Conservation (phyloP, 192 early-diverging fungal genomes). For the Cetraspora pellucida region DNA sequence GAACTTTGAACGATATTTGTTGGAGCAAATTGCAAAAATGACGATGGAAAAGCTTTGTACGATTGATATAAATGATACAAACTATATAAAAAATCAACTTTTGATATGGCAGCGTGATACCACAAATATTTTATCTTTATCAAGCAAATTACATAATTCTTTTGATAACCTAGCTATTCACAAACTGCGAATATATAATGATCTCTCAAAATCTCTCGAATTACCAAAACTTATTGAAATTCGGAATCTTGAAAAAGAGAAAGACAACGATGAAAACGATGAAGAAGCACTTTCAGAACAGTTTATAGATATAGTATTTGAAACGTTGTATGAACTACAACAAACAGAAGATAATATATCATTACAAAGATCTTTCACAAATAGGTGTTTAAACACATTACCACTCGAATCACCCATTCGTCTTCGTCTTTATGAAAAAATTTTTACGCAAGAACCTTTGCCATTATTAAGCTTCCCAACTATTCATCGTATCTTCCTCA, state of each 20-base stretch:
- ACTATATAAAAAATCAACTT: background rate
- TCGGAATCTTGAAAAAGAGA: background rate
- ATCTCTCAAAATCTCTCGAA: background rate
- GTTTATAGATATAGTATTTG: conserved; percentile 15
- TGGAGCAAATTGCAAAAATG: background rate
- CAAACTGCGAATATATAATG: background rate
- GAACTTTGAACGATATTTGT: background rate
- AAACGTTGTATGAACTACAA: background rate
- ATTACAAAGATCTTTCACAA: conserved; percentile 23
- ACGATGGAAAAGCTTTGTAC: background rate
- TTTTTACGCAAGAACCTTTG: background rate
- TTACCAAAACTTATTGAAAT: background rate
- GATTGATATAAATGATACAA: background rate
- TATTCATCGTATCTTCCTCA: conserved; percentile 18
- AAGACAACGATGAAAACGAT: background rate
- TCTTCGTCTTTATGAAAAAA: background rate
- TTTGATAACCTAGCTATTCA: background rate
- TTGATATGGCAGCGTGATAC: background rate
- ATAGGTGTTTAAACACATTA: conserved; percentile 19
- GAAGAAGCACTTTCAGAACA: conserved; percentile 2
- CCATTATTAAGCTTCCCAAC: background rate
- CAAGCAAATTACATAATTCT: background rate
- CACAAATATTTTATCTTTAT: background rate
- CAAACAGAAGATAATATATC: background rate
- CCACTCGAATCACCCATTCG: conserved; percentile 14